phyloP scores from a whole-genome alignment of 75 land plant species.

The Selaginella moellendorffii region DNA sequence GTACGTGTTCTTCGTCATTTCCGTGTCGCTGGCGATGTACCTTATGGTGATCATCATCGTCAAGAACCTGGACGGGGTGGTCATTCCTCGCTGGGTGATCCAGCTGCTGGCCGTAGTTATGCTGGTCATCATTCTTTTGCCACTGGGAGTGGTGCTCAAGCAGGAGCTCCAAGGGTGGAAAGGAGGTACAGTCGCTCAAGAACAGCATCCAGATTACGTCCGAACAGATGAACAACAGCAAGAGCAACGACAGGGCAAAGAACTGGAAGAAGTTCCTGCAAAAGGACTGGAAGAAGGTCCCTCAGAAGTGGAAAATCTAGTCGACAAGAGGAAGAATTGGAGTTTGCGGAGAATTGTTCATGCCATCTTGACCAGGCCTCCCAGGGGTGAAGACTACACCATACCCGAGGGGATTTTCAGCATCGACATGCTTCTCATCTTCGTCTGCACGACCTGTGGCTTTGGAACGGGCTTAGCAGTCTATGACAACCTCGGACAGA shows the following conservation, averaged over 20 bases:
- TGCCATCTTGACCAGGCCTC: too few species aligned
- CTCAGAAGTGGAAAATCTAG: too few species aligned
- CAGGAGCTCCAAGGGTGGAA: slow-evolving; percentile 6
- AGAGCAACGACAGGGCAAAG: not conserved
- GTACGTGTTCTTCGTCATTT: not conserved
- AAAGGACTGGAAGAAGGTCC: too few species aligned
- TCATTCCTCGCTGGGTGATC: slow-evolving; percentile 7
- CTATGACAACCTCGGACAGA: slow-evolving; percentile 70
- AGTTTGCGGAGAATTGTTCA: too few species aligned
- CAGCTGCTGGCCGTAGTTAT: slow-evolving; percentile 26
- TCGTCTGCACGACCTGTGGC: slow-evolving; percentile 31
- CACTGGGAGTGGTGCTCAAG: slow-evolving; percentile 31
- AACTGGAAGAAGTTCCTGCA: not conserved
- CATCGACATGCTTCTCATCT: slow-evolving; percentile 44
- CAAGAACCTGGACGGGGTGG: not conserved
- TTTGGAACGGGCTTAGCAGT: slow-evolving; percentile 45
- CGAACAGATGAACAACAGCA: too few species aligned
- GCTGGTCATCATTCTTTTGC: slow-evolving; percentile 32
- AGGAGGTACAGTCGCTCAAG: too few species aligned
- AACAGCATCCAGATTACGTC: too few species aligned
- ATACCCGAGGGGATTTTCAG: slow-evolving; percentile 47
- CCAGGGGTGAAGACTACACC: slow-evolving; percentile 56
- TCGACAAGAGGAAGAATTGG: too few species aligned
- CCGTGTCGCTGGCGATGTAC: not conserved
- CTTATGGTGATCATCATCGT: not conserved